Base-by-base conservation (phyloP, 78 protist species). In the Isochrysis galbana region DNA sequence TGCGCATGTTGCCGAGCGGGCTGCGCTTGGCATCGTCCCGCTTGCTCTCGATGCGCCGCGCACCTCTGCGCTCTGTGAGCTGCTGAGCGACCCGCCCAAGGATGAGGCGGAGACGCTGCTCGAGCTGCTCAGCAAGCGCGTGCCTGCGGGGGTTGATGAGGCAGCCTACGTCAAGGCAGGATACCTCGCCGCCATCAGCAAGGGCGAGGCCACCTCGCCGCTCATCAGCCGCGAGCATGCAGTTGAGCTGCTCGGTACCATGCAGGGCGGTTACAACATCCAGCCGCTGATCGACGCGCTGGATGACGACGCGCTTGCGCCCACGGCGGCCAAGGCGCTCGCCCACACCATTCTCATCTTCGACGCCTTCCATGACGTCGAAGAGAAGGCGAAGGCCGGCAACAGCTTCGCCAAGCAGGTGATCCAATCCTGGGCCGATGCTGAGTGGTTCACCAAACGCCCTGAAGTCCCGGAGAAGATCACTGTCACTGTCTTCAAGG, bases 211-310 rank as follows among this genome's bases (percentile, higher is more conserved):
- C 36, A 54, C 32, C 61, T 54, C 42, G 29, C 78, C 69, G 26
- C 38, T 90, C 51, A 38, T 88, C 80, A 5, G 44, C 74, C 23
- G 23, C n/a, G 77, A 41, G 61, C 29, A 29, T 23, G 95, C 95
- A 3, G 69, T 82, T 19, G 70, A 94, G 90, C 42, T 94, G 34
- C 91, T 94, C 29, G 95, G 95, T 38, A 86, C 93, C 39, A 94
- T 94, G 95, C 93, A 90, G 91, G 95, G 95, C n/a, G 95, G 95
- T 1, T 94, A 94, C 95, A 94, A 94, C 93, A 88, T 94, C 38
- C 19, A 0, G 45, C 87, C 95, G 42, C 95, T 94, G 34, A 67
- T 94, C 91, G 87, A 67, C 36, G 61, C 90, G 74, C 91, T 92
- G 32, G 82, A 61, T n/a, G 94, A 69, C 78, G 69, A 32, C 29